Evolutionary conservation across 139 green algal species (phyloP), one percentile per base, ranked within the genome.

Genomic region (Nannochloris sp.): DNA sequence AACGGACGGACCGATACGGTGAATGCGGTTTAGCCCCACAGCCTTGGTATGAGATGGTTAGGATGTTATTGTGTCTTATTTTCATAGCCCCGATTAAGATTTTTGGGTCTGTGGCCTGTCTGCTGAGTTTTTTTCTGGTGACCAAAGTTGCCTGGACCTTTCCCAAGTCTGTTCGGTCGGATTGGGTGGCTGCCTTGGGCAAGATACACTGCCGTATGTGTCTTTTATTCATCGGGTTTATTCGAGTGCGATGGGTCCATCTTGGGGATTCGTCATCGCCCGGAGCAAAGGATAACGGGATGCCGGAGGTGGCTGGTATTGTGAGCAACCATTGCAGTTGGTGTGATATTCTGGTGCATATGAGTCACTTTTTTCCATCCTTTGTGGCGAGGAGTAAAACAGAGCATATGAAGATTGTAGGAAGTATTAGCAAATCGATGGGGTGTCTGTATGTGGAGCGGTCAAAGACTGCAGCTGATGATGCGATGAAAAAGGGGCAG

Each of bases 341-440:
- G 80, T 51, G 76, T 4, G 89, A 96, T 70, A 95, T 96, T 55
- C 61, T 96, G 34, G 61, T 95, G 12, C 82, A 87, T 66, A 90
- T 93, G 81, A 77, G 74, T 44, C 53, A 72, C 16, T 80, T 71
- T 31, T 87, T 91, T 24, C 88, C 89, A 23, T 68, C 64, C 34
- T 95, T 95, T 71, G 88, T 95, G 21, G 87, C 88, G 0, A 71
- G 83, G 58, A 75, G 73, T 21, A 63, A 69, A 16, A 89, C 82
- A 0, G 37, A 66, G 7, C 49, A 72, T 31, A 51, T 83, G 59
- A 82, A 84, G 11, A 64, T 95, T 21, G 68, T 95, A 21, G 87
- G 87, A 16, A 44, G 81, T 29, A 91, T 93, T 66, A 88, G 85
- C 59, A 63, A 82, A 12, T 66, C 78, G 31, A 90, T 95, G 76